These are phyloP conservation scores for Rosa rugosa DNA, from an alignment of 306 rosid species.

Conservation along the genomic window DNA sequence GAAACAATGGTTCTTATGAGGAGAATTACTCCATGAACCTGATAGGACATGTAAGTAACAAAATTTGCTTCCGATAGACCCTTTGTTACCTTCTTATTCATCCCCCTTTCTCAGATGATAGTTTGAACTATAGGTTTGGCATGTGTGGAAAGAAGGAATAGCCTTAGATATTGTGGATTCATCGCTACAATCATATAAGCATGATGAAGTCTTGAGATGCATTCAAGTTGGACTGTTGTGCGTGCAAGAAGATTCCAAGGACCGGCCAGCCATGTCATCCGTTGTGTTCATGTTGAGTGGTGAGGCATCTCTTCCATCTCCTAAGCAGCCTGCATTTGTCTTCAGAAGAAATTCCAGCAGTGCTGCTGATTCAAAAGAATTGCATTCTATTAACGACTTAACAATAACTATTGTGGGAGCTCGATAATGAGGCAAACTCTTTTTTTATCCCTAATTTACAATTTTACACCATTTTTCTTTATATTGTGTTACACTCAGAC, in stretches of 20 bases:
- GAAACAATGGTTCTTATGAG: constrained; percentile 36
- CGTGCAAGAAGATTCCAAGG: constrained; percentile 50
- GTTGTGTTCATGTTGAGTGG: constrained; percentile 58
- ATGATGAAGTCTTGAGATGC: constrained; percentile 51
- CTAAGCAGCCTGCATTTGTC: constrained; percentile 26
- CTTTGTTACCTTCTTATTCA: neutral
- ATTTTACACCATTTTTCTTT: neutral
- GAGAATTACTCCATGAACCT: constrained; percentile 32
- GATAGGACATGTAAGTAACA: constrained; percentile 51
- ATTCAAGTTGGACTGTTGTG: constrained; percentile 69
- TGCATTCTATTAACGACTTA: neutral
- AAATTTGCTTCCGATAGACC: neutral
- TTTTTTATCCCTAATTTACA: neutral
- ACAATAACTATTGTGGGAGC: constrained; percentile 9
- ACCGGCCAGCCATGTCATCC: constrained; percentile 59
- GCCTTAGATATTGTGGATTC: constrained; percentile 48
- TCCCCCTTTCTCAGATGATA: neutral
- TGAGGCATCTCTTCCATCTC: constrained; percentile 14
- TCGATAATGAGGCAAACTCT: neutral
- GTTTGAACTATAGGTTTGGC: constrained; percentile 42
- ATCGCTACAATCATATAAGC: constrained; percentile 22
- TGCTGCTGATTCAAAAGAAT: neutral
- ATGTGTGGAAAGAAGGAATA: constrained; percentile 44
- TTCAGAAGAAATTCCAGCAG: neutral
- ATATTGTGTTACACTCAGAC: neutral